These are phyloP conservation scores for Geranomyces variabilis DNA, from an alignment of 192 early-diverging fungal species.

Conservation along the genomic window DNA sequence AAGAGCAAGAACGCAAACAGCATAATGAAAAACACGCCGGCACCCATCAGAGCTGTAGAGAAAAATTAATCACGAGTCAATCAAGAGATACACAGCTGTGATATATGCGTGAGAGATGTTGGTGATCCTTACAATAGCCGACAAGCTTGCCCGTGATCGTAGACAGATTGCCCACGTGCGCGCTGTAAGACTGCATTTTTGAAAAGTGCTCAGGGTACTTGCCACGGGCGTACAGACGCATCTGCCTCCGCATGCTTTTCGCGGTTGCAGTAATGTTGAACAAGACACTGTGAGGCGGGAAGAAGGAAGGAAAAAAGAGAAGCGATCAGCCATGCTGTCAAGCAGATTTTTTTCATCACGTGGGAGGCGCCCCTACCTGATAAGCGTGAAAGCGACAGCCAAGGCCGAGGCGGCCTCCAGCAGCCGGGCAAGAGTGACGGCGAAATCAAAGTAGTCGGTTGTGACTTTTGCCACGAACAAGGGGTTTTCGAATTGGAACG, in stretches of 20 bases:
- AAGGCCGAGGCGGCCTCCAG: slow-evolving; percentile 4
- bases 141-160: neutral
- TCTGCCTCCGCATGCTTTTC: neutral
- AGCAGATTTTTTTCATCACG: too few relatives aligned
- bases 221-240: neutral
- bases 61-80: too few relatives aligned
- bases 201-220: neutral
- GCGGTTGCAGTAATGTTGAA: neutral
- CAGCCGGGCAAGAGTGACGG: neutral
- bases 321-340: too few relatives aligned
- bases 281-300: too few relatives aligned
- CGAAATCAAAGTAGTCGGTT: neutral
- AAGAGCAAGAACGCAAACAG: neutral
- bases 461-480: neutral
- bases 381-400: neutral
- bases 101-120: neutral
- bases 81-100: neutral
- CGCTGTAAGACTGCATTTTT: neutral
- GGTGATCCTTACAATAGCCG: neutral
- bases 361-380: too few relatives aligned
- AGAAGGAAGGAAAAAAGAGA: too few relatives aligned
- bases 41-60: neutral
- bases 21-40: neutral
- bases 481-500: neutral
- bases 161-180: neutral